Evolutionary conservation across 495 filamentous ascomycete species (phyloP), one percentile per base, ranked within the genome.

Genomic region (Penicillium lividum): DNA sequence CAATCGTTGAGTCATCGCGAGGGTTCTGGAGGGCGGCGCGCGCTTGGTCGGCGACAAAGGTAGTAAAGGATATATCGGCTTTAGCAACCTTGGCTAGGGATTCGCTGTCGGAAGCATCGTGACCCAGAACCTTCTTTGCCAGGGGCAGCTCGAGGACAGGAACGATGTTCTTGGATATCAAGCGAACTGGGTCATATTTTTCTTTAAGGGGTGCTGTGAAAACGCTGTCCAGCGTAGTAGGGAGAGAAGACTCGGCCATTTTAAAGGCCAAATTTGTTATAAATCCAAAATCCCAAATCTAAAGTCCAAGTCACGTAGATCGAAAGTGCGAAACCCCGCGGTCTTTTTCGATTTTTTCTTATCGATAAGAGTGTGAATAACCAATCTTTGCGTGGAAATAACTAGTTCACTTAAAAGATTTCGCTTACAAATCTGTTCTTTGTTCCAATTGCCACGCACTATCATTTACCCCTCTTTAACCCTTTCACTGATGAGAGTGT

Each of bases 141-240:
- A 78, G 62, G 13, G 76, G 72, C 52, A 73, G 60, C 52, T 76
- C 66, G 50, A 80, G 55, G 22, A 77, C 66, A 3, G 71, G 69
- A 29, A 72, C 54, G 30, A 74, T 69, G 57, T 73, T 68, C 13
- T 66, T 62, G 29, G 76, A 73, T 30, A 67, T 65, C 43, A 78
- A 61, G 40, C 62, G 68, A 51, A 80, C 59, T 13, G 73, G 71
- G 29, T 78, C 74, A 59, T 73, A 74, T 48, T 66, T 69, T 27
- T 62, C 62, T 27, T 68, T 68, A 22, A 71, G 57, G 15, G 65
- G 56, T 6, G 70, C 63, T 28, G 73, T 69, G 53, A 72, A 80
- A 40, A 74, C 54, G 29, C 68, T 68, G 54, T 76, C 66, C 44
- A 77, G 56, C 29, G 66, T 72, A 30, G 68, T 38, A 54, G 72